Base-by-base conservation (phyloP, 2,329 filamentous ascomycete genomes). In the Colletotrichum lupini region DNA sequence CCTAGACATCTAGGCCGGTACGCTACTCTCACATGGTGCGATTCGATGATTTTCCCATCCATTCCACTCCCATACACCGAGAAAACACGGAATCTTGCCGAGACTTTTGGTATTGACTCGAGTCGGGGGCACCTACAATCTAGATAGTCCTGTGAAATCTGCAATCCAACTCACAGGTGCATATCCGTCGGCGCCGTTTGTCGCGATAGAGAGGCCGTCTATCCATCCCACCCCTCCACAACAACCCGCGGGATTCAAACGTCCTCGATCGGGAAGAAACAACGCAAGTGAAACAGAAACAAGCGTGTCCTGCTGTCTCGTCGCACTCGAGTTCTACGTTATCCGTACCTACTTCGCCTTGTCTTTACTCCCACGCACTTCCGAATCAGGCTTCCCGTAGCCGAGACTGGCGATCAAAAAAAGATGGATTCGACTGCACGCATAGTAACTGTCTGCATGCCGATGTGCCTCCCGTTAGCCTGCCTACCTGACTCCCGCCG, bases 341-440 rank as follows among this genome's bases (percentile, higher is more conserved):
- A 3, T 46, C 42, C 42, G 42, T 19, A 46, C 7, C 16, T n/a
- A n/a, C n/a, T n/a, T n/a, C n/a, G n/a, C n/a, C n/a, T n/a, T n/a
- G n/a, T n/a, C n/a, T 3, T 35, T 12, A 1, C 32, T 16, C 28
- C 35, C 24, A 46, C 59, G 3, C 22, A 30, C 28, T 49, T n/a
- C 5, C n/a, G 24, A n/a, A 60, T 52, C 42, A 35, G 59, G 63
- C 56, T 59, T 19, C 14, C 6, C 28, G 14, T 56, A 64, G 59
- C 70, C 66, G 70, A 69, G 66, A 64, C 58, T 72, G 66, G 66
- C 66, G 66, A 64, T 46, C 59, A 32, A 30, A 11, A 37, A 69
- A 55, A 69, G 24, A 35, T 8, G 60, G 42, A 32, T 62, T 52
- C 59, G 1, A 7, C 19, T 26, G 37, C 16, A 35, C 32, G 11